A percentile compares a stretch with the other conserved stretches of the same genome.
Conservation (phyloP, 148 eudicot genomes). For the Fagopyrum esculentum region DNA sequence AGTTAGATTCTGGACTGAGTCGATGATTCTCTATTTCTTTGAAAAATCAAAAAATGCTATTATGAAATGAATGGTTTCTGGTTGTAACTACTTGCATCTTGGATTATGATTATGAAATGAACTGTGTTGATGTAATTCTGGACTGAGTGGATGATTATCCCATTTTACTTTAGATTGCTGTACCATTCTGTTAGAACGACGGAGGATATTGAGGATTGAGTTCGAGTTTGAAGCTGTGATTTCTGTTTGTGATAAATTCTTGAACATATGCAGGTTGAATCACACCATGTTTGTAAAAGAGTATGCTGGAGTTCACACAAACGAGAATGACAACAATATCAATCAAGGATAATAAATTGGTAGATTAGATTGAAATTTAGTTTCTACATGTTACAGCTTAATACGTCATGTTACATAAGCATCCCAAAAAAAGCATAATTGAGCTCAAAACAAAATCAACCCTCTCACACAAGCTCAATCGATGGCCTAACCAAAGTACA, state of each 20-base stretch:
- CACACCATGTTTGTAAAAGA: too few relatives aligned
- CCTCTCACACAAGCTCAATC: background rate
- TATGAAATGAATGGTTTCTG: background rate
- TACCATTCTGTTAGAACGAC: too few relatives aligned
- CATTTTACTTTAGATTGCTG: too few relatives aligned
- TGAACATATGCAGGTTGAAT: too few relatives aligned
- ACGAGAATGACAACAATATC: background rate
- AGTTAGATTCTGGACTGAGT: conserved; percentile 3
- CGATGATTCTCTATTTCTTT: background rate
- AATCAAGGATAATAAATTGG: background rate
- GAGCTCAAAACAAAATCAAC: background rate
- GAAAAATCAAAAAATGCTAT: background rate
- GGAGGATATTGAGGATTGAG: too few relatives aligned
- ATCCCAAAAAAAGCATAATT: background rate
- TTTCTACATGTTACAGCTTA: conserved; percentile 1
- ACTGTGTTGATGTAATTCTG: too few relatives aligned
- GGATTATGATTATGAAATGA: too few relatives aligned
- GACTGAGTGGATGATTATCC: too few relatives aligned
- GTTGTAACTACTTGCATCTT: background rate
- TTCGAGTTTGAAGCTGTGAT: too few relatives aligned
- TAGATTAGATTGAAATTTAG: background rate
- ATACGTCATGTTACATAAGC: background rate
- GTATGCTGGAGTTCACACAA: background rate
- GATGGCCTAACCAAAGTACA: background rate
- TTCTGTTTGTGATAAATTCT: too few relatives aligned